phyloP scores from a whole-genome alignment of 176 grass and related monocot species.

The Carex littledalei region DNA sequence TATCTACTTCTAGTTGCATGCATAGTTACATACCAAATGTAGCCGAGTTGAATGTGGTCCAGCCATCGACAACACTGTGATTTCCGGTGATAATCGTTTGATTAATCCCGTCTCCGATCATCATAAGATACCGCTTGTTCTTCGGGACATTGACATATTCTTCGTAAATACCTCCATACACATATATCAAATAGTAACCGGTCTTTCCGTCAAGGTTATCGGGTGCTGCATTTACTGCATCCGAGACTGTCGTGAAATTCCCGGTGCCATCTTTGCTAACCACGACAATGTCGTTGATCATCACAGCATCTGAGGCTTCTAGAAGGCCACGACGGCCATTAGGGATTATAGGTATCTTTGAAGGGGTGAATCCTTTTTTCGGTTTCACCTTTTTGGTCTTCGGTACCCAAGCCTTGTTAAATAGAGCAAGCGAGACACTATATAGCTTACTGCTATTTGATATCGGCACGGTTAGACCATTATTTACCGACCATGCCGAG shows the following conservation, averaged over 20 bases:
- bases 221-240: conserved; percentile 54
- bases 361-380: not conserved
- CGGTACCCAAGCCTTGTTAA: conserved; percentile 71
- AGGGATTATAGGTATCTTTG: conserved; percentile 25
- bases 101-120: conserved; percentile 85
- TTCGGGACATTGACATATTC: conserved; percentile 82
- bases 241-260: conserved; percentile 60
- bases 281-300: conserved; percentile 33
- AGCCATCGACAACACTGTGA: conserved; percentile 67
- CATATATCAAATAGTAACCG: conserved; percentile 79
- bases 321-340: conserved; percentile 40
- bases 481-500: conserved; percentile 69
- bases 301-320: conserved; percentile 29
- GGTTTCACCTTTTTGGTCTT: conserved; percentile 29
- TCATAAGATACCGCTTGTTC: conserved; percentile 80
- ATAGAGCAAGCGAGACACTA: conserved; percentile 81
- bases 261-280: conserved; percentile 64
- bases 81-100: conserved; percentile 70
- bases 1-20: not conserved
- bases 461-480: conserved; percentile 60
- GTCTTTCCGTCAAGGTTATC: conserved; percentile 33
- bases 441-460: conserved; percentile 74
- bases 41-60: conserved; percentile 93
- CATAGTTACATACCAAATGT: conserved; percentile 51
- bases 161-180: conserved; percentile 58